Base-by-base conservation (phyloP, 164 flowering plant genomes). In the Stephania cephalantha region DNA sequence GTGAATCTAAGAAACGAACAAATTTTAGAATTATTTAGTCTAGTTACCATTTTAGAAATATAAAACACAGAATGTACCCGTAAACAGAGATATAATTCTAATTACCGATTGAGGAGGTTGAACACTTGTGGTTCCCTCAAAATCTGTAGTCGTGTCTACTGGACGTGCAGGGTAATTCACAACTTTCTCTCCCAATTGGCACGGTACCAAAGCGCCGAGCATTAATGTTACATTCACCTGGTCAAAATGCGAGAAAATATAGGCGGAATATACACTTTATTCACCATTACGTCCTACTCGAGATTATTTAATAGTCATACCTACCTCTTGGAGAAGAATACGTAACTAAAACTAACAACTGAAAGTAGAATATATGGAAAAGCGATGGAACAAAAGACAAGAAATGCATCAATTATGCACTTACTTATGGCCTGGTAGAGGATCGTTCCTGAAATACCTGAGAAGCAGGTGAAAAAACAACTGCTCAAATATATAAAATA, bases 371-470 rank as follows among this genome's bases (percentile, higher is more conserved):
- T 22, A 9, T 12, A 42, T 9, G 55, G 42, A 25, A 50, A 13
- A 53, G 20, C 48, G 15, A 4, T 9, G 7, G 9, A 17, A 7
- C 29, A 73, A 31, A 31, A 44, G 66, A 20, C 8, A 64, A 46
- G 1, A 52, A 71, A 30, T 29, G 46, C n/a, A 18, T 53, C 46
- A 46, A 70, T 31, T 35, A 58, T 31, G 73, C 68, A 84, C 93
- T 83, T 85, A 90, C 97, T 96, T 96, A 78, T 94, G 85, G 6
- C 99, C 99, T 46, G 98, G 98, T 44, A 89, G 80, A 78, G 98
- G 98, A 65, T 96, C 99, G 31, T 84, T 80, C 20, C 91, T 89
- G 73, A 96, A 96, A 76, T 91, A 92, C 88, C 95, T 92, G 85
- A 50, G 63, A 80, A 68, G 46, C 10, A 68, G 55, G 29, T 10